Conservation (phyloP, 192 early-diverging fungal genomes). For the Gonapodya prolifera region DNA sequence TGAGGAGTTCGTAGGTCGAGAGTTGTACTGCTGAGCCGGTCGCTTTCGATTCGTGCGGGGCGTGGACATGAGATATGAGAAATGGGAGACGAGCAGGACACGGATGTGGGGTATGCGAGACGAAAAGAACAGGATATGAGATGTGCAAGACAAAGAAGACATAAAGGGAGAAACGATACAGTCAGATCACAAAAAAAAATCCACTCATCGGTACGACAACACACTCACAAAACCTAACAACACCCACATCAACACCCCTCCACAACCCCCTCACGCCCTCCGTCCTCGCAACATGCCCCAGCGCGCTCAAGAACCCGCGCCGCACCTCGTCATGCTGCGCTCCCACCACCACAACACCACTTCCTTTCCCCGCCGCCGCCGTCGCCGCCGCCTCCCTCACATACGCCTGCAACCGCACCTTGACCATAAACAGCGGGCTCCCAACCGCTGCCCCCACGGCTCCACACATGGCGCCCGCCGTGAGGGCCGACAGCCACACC, state of each 20-base stretch:
- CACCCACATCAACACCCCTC: neutral
- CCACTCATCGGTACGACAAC: no score
- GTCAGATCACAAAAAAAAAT: no score
- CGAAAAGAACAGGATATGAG: neutral
- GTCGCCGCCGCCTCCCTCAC: neutral
- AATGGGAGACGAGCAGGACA: no score
- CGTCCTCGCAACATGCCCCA: neutral
- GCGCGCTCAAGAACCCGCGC: neutral
- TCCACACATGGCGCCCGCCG: conserved; percentile 63
- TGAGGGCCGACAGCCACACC: conserved; percentile 48
- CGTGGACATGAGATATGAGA: no score
- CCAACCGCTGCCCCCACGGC: conserved; percentile 67
- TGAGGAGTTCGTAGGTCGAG: neutral
- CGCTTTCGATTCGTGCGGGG: no score
- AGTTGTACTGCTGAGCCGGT: neutral
- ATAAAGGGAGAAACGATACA: no score
- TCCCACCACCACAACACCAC: neutral
- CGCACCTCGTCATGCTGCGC: neutral
- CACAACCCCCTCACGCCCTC: neutral
- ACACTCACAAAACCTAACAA: neutral
- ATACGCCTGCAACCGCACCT: conserved; percentile 36
- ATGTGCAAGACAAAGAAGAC: no score
- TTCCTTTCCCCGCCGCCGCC: neutral
- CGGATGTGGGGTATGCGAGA: no score
- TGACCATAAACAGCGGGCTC: conserved; percentile 81